Percentiles rank a stretch among this genome's conserved stretches.
Conservation (phyloP, 305 asterid species). For the Fraxinus ornus region DNA sequence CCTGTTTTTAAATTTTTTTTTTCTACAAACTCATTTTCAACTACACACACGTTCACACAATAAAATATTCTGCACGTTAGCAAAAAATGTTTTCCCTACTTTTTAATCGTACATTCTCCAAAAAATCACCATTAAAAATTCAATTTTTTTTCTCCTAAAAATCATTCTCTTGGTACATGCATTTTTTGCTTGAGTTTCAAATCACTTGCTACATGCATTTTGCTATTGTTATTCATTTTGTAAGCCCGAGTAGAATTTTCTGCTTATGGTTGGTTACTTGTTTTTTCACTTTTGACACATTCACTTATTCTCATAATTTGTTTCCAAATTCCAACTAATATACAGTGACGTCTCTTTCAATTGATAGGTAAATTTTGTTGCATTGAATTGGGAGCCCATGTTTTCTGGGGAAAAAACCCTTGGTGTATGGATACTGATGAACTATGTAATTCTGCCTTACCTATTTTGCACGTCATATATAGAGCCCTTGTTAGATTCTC, state of each 20-base stretch:
- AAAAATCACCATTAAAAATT: too few relatives aligned
- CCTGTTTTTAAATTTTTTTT: too few relatives aligned
- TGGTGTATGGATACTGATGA: neutral
- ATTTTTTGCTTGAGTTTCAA: neutral
- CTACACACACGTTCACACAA: too few relatives aligned
- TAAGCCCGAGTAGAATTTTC: neutral
- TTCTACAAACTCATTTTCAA: too few relatives aligned
- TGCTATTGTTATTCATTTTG: neutral
- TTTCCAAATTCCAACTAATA: neutral
- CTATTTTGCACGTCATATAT: neutral
- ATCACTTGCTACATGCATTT: neutral
- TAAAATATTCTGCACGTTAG: too few relatives aligned
- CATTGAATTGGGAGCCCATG: neutral
- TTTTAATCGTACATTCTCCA: too few relatives aligned
- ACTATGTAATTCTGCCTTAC: neutral
- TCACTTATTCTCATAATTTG: neutral
- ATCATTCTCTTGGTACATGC: too few relatives aligned
- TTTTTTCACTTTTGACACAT: neutral
- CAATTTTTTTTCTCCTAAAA: too few relatives aligned
- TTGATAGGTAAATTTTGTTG: neutral
- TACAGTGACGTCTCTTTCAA: neutral
- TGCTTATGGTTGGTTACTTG: neutral
- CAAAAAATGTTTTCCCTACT: too few relatives aligned
- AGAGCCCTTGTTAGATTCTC: neutral
- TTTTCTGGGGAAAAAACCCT: neutral